Evolutionary conservation across 176 grass and related monocot species (phyloP).

Genomic region (Elaeis guineensis): DNA sequence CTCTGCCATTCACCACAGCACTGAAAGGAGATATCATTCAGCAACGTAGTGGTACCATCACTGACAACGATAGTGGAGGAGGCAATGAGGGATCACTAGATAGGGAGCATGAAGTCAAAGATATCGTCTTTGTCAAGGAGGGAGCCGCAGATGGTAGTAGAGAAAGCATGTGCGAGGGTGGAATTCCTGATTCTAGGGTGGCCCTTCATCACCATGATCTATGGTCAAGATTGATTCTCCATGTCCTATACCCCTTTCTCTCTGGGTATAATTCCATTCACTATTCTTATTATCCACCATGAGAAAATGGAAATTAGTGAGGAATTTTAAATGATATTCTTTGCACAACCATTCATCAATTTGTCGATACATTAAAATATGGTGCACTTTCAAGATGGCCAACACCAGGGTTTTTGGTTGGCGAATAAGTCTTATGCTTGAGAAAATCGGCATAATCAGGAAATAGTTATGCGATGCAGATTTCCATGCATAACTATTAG

Average conservation of each 20-base stretch:
- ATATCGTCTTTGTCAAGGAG: slow-evolving; percentile 91
- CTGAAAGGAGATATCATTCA: slow-evolving; percentile 71
- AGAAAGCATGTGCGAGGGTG: slow-evolving; percentile 49
- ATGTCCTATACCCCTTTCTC: slow-evolving; percentile 1
- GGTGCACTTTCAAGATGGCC: no score
- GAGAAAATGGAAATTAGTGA: no score
- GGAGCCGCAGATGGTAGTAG: slow-evolving; percentile 29
- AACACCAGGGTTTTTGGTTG: no score
- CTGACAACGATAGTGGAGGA: neutral
- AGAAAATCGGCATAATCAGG: no score
- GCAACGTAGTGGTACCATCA: neutral
- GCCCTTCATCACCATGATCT: slow-evolving; percentile 77
- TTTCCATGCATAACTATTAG: no score
- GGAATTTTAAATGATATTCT: no score
- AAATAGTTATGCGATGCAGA: no score
- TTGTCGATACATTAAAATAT: no score
- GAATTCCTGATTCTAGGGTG: slow-evolving; percentile 80
- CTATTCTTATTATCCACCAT: no score
- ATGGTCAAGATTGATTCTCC: slow-evolving; percentile 3
- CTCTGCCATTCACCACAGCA: slow-evolving; percentile 39
- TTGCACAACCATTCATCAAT: no score
- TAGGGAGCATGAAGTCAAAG: slow-evolving; percentile 54
- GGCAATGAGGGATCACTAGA: slow-evolving; percentile 14
- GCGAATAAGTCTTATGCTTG: no score
- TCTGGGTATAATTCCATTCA: no score